Percentiles rank a stretch among this genome's conserved stretches.
Conservation (phyloP, 768 basidiomycete species). For the Kwoniella dendrophila region DNA sequence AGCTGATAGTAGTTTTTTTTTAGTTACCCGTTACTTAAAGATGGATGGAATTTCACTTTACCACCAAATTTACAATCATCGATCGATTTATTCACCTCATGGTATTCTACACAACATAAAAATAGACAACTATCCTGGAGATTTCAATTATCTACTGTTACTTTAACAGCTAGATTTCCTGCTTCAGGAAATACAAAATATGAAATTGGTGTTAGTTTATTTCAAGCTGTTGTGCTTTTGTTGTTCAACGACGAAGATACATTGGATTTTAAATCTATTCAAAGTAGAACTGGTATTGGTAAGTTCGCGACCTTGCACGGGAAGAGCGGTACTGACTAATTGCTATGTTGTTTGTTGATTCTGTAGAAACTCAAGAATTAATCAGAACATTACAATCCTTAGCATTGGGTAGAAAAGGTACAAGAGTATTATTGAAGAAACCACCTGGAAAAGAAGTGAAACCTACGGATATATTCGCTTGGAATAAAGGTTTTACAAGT, state of each 20-base stretch:
- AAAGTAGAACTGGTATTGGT: conserved; percentile 73
- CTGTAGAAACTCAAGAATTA: conserved; percentile 62
- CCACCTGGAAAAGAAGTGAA: conserved; percentile 77
- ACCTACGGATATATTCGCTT: conserved; percentile 73
- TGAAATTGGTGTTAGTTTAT: conserved; percentile 86
- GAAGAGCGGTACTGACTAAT: conserved; percentile 60
- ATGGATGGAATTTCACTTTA: conserved; percentile 38
- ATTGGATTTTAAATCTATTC: conserved; percentile 69
- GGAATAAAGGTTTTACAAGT: conserved; percentile 81
- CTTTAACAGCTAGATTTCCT: conserved; percentile 74
- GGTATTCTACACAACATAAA: conserved; percentile 78
- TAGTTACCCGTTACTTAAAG: conserved; percentile 29
- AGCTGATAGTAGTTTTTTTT: no score
- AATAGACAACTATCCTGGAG: conserved; percentile 80
- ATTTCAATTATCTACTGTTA: conserved; percentile 81
- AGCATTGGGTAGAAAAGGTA: conserved; percentile 74
- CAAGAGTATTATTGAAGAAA: conserved; percentile 79
- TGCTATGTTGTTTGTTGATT: conserved; percentile 1
- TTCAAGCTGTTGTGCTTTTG: conserved; percentile 82
- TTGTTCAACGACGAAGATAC: conserved; percentile 75
- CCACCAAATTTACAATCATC: conserved; percentile 70
- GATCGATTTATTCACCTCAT: conserved; percentile 65
- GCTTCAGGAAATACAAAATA: conserved; percentile 63
- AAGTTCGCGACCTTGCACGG: conserved; percentile 44
- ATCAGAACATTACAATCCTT: conserved; percentile 87